Evolutionary conservation across 2,329 filamentous ascomycete genomes (phyloP), one percentile per base, ranked within the genome.

Genomic region (Paecilomyces formosus): DNA sequence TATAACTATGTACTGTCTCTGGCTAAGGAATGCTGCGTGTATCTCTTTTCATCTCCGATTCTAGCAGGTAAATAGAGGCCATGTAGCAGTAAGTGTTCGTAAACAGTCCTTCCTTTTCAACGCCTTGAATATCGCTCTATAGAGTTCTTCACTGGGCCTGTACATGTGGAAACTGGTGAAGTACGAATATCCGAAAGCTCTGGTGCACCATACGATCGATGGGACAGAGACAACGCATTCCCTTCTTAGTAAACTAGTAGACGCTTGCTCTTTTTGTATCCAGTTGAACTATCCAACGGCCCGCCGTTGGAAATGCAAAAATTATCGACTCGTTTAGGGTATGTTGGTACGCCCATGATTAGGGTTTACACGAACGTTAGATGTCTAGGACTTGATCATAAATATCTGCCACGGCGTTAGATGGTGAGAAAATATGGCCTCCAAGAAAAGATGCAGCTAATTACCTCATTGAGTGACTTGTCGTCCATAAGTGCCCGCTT

Each of bases 391-490:
- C 59, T 69, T 70, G 54, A 73, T 62, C 72, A 73, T 74, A 57
- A 74, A 73, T 56, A 74, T 74, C 72, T 74, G 56, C 9, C 21
- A 66, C 59, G 65, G 65, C 56, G 28, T 55, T 22, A 30, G 18
- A 13, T 33, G 9, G 57, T 53, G 12, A 28, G 22, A 12, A 39
- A 13, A n/a, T 15, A 50, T 57, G 51, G 45, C 31, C 63, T 30
- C 35, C 50, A 35, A 49, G 33, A 18, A 3, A 33, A 24, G 21
- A n/a, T 21, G 39, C 49, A 28, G 57, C 60, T 33, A 68, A 78
- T 73, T 77, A 92, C 89, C 85, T 97, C 92, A 72, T 92, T 93
- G 69, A 97, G 76, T 13, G 92, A 90, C 68, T 88, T 86, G 54
- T 87, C 82, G 72, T 97, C 89, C 78, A 91, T 83, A 59, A 92